Evolutionary conservation across 2,329 filamentous ascomycete species (phyloP).

Genomic region (Metarhizium brunneum): DNA sequence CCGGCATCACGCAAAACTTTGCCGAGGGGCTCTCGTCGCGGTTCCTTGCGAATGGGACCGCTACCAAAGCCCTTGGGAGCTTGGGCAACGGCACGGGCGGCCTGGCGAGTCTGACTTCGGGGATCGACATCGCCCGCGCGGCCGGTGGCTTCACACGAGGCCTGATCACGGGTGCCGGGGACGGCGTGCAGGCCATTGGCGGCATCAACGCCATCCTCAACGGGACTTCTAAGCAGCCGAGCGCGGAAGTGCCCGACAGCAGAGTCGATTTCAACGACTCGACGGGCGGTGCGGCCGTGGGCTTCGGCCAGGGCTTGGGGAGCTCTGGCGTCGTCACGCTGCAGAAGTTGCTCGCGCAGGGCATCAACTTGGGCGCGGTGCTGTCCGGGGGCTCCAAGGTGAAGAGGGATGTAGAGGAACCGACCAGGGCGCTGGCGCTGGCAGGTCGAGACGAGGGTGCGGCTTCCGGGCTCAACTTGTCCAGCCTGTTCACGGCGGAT

Average conservation of each 20-base stretch:
- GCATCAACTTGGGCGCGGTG: slow-evolving; percentile 7
- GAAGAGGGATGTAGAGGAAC: background rate
- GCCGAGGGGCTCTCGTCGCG: slow-evolving; percentile 19
- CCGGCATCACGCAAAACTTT: slow-evolving; percentile 15
- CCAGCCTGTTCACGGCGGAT: slow-evolving; percentile 17
- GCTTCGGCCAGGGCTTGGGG: slow-evolving; percentile 25
- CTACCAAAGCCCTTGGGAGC: slow-evolving; percentile 13
- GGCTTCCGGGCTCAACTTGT: slow-evolving; percentile 13
- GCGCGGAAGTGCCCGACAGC: slow-evolving; percentile 11
- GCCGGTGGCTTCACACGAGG: slow-evolving; percentile 26
- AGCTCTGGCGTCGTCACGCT: slow-evolving; percentile 22
- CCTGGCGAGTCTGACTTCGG: slow-evolving; percentile 10
- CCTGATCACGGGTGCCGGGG: slow-evolving; percentile 23
- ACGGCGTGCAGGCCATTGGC: slow-evolving; percentile 22
- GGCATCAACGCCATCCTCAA: slow-evolving; percentile 21
- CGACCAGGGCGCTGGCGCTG: background rate
- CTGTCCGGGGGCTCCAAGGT: background rate
- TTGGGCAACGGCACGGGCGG: background rate
- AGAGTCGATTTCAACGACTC: slow-evolving; percentile 24
- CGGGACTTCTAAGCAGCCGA: slow-evolving; percentile 15
- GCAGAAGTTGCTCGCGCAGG: slow-evolving; percentile 17
- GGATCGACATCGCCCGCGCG: slow-evolving; percentile 15
- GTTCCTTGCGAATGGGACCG: slow-evolving; percentile 23
- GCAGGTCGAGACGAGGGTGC: background rate
- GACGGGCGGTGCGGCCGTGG: slow-evolving; percentile 22